Base-by-base conservation (phyloP, 106 monocot species). In the Iris macrosiphon region DNA sequence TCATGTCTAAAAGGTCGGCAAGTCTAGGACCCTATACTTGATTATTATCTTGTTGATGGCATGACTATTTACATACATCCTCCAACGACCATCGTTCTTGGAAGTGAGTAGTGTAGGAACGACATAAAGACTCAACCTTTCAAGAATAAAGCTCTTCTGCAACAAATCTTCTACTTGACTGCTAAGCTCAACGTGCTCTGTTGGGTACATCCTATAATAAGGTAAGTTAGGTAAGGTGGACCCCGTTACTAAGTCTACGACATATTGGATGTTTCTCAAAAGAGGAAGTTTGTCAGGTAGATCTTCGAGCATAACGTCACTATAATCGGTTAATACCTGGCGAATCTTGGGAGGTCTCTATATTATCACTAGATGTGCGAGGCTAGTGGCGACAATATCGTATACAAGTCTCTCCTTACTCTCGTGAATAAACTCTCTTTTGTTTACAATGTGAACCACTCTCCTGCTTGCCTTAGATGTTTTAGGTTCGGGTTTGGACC, bases 41-140 rank as follows among this genome's bases (percentile, higher is more conserved):
- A 52, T 7, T 1, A 19, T 18, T 1, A 52, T 52, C 15, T 38
- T 55, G 11, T 55, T 55, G 21, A 55, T 37, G 20, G 30, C 60
- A 0, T 7, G 11, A 6, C 20, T 23, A 40, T 25, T n/a, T n/a
- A n/a, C n/a, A 7, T 24, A 31, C 29, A 52, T 38, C 35, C 40
- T 37, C 12, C 6, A 25, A 20, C 27, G 25, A 28, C 49, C 28
- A 49, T 49, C 61, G 2, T 61, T 34, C 25, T 70, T 52, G 4
- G 61, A 59, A 11, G 51, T 52, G 11, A 55, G 12, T 9, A 71
- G 37, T 7, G 47, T 18, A 5, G 63, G 71, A 14, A 63, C 45
- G 1, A 20, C 63, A 39, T 47, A 62, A 15, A 45, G 45, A 28
- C 62, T 56, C 27, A 39, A n/a, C 13, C 70, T 71, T 2, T 49